Base-by-base conservation (phyloP, 2,329 filamentous ascomycete species). In the Epichloe uncinata region DNA sequence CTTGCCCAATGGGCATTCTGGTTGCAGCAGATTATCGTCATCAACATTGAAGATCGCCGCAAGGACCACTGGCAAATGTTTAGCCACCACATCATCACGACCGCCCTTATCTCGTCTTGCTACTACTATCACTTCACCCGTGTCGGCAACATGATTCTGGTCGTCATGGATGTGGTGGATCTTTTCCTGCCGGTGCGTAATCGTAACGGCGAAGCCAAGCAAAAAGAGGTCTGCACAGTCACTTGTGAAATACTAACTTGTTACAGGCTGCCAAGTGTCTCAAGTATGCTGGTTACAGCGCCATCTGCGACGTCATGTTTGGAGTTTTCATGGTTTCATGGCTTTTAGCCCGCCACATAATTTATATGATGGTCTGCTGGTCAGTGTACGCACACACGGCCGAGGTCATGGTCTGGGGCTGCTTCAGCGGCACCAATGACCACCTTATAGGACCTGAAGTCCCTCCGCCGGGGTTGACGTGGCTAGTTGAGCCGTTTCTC, bases 11-110 rank as follows among this genome's bases (percentile, higher is more conserved):
- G 90, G 68, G 84, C 85, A 15, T 97, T 96, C 66, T 96, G 89
- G 85, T 67, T 96, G 43, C 91, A 97, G 70, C 90, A 96, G 69
- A 85, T 97, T 56, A 73, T 96, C 34, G 87, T 96, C 49, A 86
- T 97, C 65, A 85, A 97, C 68, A 89, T 97, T 53, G 93, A 98
- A 69, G 86, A 94, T 69, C 81, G 85, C 57, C 80, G 93, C 61
- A 97, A 97, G 70, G 93, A 98, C 60, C 85, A 96, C 67, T 85
- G 81, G 72, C 90, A 97, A 69, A 97, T 97, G 93, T 81, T 97
- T 57, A 83, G 81, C n/a, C 93, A 97, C 66, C 93, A 98, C 69
- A 78, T 97, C 61, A 82, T 97, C 64, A 98, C 93, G 15, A 87
- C 83, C 60, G 71, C 74, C 4, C 79, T 98, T 37, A 82, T 98